Base-by-base conservation (phyloP, 345 rosid genomes). In the Citropsis articulata region DNA sequence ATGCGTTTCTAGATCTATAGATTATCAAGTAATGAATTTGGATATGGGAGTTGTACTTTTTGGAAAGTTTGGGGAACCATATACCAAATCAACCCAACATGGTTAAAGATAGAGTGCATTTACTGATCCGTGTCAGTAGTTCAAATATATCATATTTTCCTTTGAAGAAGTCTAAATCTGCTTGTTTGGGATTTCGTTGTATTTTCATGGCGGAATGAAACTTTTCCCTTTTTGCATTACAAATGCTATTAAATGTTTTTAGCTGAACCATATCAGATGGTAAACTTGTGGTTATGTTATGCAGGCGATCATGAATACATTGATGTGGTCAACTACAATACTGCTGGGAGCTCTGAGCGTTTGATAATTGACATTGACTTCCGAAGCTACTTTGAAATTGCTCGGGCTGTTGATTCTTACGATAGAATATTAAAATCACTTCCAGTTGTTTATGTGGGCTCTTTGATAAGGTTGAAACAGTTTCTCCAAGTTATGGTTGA, bases 231-330 rank as follows among this genome's bases (percentile, higher is more conserved):
- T 10, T 38, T n/a, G n/a, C 28, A 35, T 25, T 40, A 5, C 55
- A 42, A 25, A 40, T 22, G 72, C 42, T 31, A 7, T 69, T 8
- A 33, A 4, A n/a, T 22, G 28, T 69, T 69, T 45, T 27, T 13
- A 8, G 35, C 31, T 33, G 38, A 25, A 27, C 48, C 19, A 2
- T 76, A 22, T 66, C 3, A 33, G 42, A 30, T 63, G 56, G 35
- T 59, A 59, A 38, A 36, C 48, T 27, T 74, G 7, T 27, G 50
- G 16, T 4, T n/a, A 65, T 75, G 22, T 59, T 33, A 24, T 85
- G 75, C 91, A 95, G 99, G 99, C 30, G 99, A 93, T 80, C 88
- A 92, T 68, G 97, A 95, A 83, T 95, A 90, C 65, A 82, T 95
- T 69, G 98, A 95, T 75, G 94, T 93, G 81, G 73, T 92, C 42